These are phyloP conservation scores for Pyrenopolyporus hunteri DNA, from an alignment of 495 filamentous ascomycete species.

Conservation along the genomic window DNA sequence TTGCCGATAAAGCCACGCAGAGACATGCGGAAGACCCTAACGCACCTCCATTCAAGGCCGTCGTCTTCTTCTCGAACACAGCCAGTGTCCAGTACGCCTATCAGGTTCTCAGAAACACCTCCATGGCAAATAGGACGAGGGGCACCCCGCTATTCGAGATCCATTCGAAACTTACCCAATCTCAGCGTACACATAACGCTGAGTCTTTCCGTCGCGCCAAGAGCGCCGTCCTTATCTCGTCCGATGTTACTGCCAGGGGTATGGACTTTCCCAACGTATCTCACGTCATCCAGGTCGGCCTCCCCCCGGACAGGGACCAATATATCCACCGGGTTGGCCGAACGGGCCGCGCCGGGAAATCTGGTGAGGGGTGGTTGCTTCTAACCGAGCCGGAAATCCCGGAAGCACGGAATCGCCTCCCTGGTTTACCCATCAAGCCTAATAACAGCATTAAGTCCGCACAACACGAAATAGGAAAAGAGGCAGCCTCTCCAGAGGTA, in stretches of 20 bases:
- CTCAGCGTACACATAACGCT: constrained; percentile 66
- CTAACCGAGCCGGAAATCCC: constrained; percentile 64
- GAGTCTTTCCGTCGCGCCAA: constrained; percentile 68
- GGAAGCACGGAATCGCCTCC: constrained; percentile 57
- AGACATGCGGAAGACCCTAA: constrained; percentile 42
- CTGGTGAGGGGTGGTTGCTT: constrained; percentile 82
- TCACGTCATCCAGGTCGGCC: constrained; percentile 83
- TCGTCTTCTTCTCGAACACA: constrained; percentile 86
- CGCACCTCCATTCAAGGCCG: constrained; percentile 83
- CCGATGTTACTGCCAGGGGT: constrained; percentile 92
- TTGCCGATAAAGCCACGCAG: constrained; percentile 63
- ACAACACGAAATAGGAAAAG: constrained; percentile 54
- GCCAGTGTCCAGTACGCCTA: constrained; percentile 68
- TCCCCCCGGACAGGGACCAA: constrained; percentile 72
- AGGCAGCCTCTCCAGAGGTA: constrained; percentile 45
- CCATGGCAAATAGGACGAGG: not conserved
- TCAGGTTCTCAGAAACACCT: constrained; percentile 58
- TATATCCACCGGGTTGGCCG: constrained; percentile 92
- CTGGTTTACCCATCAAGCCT: constrained; percentile 67
- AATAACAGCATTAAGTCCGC: constrained; percentile 56
- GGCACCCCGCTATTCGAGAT: constrained; percentile 66
- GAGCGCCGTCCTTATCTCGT: constrained; percentile 81
- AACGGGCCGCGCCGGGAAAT: constrained; percentile 71
- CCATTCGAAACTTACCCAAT: constrained; percentile 79
- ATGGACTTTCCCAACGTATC: constrained; percentile 97